phyloP scores from a whole-genome alignment of 179 eudicot genomes.

The Spergularia azorica region DNA sequence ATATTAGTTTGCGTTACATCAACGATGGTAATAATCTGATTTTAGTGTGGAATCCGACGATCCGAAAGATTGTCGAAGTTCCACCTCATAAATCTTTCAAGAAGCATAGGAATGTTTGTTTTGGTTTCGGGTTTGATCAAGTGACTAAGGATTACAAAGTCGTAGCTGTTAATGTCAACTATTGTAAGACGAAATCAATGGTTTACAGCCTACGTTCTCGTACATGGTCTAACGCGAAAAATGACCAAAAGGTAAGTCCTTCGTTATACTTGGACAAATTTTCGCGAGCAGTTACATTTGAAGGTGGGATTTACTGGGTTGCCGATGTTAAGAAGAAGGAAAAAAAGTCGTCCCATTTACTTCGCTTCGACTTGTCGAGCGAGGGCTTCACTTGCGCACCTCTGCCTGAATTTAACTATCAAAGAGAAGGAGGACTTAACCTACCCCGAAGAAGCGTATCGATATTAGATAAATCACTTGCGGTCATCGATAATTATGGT shows the following conservation, averaged over 20 bases:
- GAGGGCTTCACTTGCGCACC: background rate
- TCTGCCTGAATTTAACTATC: background rate
- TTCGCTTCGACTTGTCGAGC: background rate
- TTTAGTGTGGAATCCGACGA: background rate
- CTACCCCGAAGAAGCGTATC: background rate
- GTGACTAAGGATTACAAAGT: background rate
- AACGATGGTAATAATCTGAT: background rate
- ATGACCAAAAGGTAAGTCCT: background rate
- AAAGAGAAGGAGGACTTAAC: background rate
- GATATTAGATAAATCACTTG: background rate
- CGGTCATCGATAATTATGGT: background rate
- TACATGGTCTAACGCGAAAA: background rate
- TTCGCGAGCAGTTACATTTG: background rate
- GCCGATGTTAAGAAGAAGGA: background rate
- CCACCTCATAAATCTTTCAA: background rate
- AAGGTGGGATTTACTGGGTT: slow-evolving; percentile 3
- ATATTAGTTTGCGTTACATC: background rate
- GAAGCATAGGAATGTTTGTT: background rate
- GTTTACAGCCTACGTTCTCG: slow-evolving; percentile 6
- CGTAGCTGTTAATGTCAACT: background rate
- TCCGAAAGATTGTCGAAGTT: background rate
- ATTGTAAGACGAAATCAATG: background rate
- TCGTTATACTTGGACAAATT: background rate
- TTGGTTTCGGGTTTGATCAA: slow-evolving; percentile 3
- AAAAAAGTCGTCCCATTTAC: background rate